Evolutionary conservation across 108 stramenopile species (phyloP).

Genomic region (Cyclotella kingstonii): DNA sequence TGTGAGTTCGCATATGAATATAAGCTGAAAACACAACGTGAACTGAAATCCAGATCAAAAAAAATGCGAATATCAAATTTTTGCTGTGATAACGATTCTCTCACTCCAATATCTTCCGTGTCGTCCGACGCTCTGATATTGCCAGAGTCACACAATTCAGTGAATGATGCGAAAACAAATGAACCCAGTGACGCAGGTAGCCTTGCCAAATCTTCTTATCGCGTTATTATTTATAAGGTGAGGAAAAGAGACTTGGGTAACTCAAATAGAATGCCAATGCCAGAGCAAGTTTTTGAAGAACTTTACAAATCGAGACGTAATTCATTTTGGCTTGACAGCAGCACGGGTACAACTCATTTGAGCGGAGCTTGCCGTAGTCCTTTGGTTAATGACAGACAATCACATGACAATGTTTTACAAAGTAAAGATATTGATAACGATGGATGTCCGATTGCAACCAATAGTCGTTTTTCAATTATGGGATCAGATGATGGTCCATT

Average conservation of each 20-base stretch:
- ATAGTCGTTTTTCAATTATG: constrained; percentile 50
- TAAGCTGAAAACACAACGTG: not conserved
- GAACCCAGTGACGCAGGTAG: not conserved
- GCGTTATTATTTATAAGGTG: constrained; percentile 41
- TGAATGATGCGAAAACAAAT: too few species aligned
- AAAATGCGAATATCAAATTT: not conserved
- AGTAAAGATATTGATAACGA: constrained; percentile 24
- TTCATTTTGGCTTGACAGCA: constrained; percentile 74
- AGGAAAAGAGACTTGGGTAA: not conserved
- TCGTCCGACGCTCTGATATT: too few species aligned
- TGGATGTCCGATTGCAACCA: constrained; percentile 40
- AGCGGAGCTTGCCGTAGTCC: too few species aligned
- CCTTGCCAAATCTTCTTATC: constrained; percentile 6
- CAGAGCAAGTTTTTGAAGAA: constrained; percentile 43
- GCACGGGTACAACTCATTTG: constrained; percentile 23
- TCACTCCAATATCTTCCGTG: too few species aligned
- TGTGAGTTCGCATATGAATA: constrained; percentile 39
- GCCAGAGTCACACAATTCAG: too few species aligned
- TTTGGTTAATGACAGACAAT: not conserved
- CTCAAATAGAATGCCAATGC: constrained; percentile 9
- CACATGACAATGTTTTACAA: not conserved
- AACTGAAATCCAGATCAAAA: not conserved
- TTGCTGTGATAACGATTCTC: not conserved
- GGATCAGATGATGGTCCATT: constrained; percentile 46
- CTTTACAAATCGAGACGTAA: constrained; percentile 37